Evolutionary conservation across 2,329 filamentous ascomycete genomes (phyloP), one percentile per base, ranked within the genome.

Genomic region (Colletotrichum euphorbiae): DNA sequence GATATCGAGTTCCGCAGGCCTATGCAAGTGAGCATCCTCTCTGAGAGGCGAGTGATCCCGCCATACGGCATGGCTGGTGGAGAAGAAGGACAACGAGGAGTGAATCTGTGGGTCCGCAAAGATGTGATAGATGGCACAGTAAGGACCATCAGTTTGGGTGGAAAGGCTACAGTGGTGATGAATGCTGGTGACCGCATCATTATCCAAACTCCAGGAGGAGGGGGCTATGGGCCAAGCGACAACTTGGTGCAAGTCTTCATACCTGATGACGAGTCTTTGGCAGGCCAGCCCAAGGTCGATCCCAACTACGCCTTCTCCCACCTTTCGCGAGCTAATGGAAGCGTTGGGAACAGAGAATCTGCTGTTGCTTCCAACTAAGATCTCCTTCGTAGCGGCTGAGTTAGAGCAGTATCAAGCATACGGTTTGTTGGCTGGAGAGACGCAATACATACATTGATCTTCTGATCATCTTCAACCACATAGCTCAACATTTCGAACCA

Each of bases 61-160:
- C 54, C 54, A 9, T 57, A 57, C 21, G 38, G 54, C 9, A 57
- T 57, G 54, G 36, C 21, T 33, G 54, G 54, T 15, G 54, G 54
- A 33, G 54, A 57, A 31, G 33, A 40, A 6, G 51, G 51, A 15
- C 31, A 38, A 19, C 1, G 31, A 2, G 51, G 51, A 19, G 54
- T 38, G 19, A 57, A 57, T 38, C 33, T 38, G 3, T 57, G 54
- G 54, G 12, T 57, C 15, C 54, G 33, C 2, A 57, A 57, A 33
- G 21, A 43, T 9, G 38, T 24, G 5, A 11, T 24, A 5, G 54
- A 57, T 28, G 15, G 38, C 15, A 57, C 33, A 6, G 19, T 38
- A 5, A 57, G 36, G 15, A 38, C n/a, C 8, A 42, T 57, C 13
- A 57, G 33, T 17, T 15, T 42, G n/a, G 54, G 54, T n/a, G 19